Evolutionary conservation across 345 rosid genomes (phyloP).

Genomic region (Populus alba): DNA sequence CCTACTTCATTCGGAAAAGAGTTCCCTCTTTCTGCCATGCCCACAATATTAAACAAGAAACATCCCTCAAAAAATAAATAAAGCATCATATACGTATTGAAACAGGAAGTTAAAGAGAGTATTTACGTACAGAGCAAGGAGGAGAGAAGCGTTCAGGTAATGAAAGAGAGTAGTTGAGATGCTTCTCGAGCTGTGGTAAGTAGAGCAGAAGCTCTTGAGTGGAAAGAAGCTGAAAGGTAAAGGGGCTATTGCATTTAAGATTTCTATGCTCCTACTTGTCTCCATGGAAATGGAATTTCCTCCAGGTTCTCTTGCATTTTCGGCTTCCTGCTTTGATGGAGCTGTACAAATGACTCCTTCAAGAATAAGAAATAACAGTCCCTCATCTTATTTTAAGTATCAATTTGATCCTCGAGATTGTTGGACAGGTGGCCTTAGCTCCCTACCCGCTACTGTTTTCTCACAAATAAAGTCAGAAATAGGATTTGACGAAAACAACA

Average conservation of each 20-base stretch:
- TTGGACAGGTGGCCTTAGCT: not conserved
- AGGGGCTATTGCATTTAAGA: conserved; percentile 39
- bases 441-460: not conserved
- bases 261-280: conserved; percentile 27
- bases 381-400: not conserved
- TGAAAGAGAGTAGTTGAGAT: conserved; percentile 17
- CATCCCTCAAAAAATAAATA: not conserved
- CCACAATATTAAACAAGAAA: not conserved
- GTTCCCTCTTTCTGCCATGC: conserved; percentile 38
- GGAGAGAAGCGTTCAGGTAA: conserved; percentile 29
- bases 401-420: not conserved
- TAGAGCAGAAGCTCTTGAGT: conserved; percentile 29
- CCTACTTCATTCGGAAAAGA: conserved; percentile 47
- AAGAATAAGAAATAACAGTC: not conserved
- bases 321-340: not conserved
- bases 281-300: not conserved
- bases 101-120: not conserved
- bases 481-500: not conserved
- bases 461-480: not conserved
- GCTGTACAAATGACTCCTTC: not conserved
- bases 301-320: not conserved
- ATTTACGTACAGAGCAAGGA: conserved; percentile 37
- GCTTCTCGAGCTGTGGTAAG: conserved; percentile 31
- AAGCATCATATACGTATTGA: not conserved
- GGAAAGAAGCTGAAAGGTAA: conserved; percentile 24